Evolutionary conservation across 495 filamentous ascomycete species (phyloP), one percentile per base, ranked within the genome.

Genomic region (Stereocaulon alpinum): DNA sequence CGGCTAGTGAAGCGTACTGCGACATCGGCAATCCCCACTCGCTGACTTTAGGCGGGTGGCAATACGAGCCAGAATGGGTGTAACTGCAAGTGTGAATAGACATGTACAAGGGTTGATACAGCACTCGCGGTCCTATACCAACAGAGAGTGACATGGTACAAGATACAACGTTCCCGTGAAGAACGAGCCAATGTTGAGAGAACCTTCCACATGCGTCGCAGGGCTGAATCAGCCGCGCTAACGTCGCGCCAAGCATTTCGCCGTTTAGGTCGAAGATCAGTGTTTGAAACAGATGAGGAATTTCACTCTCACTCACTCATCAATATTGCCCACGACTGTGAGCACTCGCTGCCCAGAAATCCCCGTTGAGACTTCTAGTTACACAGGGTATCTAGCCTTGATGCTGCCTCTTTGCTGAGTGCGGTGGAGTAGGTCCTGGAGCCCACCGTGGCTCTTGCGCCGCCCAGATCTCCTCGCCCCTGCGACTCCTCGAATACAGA

Each of bases 361-460:
- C 17, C 15, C 18, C 48, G 14, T 40, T 22, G 14, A 37, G 40
- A 15, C 32, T 34, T 29, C 12, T 22, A 44, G 30, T 15, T n/a
- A 24, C 44, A 27, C 30, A 45, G 27, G 24, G 11, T 12, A 40
- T n/a, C 24, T 59, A 32, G 30, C 17, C 2, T 40, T 40, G n/a
- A 59, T 49, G 48, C 40, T 60, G 48, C 40, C 42, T 60, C 42
- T 37, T 53, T 17, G 58, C 27, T 40, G 58, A 43, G 48, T 15
- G 50, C 48, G 24, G 50, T 27, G 15, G 3, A 60, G 41, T 27
- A 40, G 22, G 50, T 9, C 40, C n/a, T 14, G 20, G 12, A 29
- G 49, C 37, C 40, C 44, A 42, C 37, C 40, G 49, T 29, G 27
- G 40, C 48, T 29, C 47, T 55, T 34, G 49, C 49, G 29, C 50